Evolutionary conservation across 2,329 filamentous ascomycete species (phyloP), one percentile per base, ranked within the genome.

Genomic region (Verticillium albo-atrum): DNA sequence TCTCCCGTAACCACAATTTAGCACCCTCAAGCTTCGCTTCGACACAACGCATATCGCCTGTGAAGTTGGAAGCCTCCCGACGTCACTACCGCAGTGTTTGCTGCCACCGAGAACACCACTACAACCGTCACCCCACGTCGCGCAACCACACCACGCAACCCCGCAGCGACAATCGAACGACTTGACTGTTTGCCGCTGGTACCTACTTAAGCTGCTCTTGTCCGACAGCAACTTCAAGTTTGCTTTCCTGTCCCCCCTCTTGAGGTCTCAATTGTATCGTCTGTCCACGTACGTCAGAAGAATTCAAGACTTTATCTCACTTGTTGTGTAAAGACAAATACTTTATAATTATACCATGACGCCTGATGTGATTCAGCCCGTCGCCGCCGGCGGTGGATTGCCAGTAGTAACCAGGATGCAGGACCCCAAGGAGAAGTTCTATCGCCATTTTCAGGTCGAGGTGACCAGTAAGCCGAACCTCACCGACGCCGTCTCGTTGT

Each of bases 391-490:
- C 10, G 59, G 51, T 55, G 62, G 55, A 60, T 59, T 60, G 14
- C 62, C 59, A 27, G n/a, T 57, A 60, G 55, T 64, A 61, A 66
- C 65, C 59, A 70, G 68, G 54, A 76, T 77, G 74, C 69, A 71
- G 62, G 79, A 82, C 60, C 75, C 85, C 60, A 95, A 92, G 66
- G 89, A 94, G 69, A 86, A 86, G 37, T 97, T 97, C 78, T 93
- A 94, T 72, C 85, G 87, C 66, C 89, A 92, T 70, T 97, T 97
- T 69, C 88, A 91, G 65, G 82, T 87, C 67, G 88, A 90, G 73
- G 85, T 90, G 56, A 85, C 85, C 54, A 82, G 91, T 92, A 77
- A 72, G 79, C 66, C 26, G 5, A 15, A 4, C n/a, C 17, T 23
- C n/a, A 7, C 12, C n/a, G 10, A 47, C 37, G n/a, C 15, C 37